Percentiles rank a stretch among this genome's conserved stretches.
These are phyloP conservation scores for Pichia scutulata DNA, from an alignment of 805 yeast species.

Conservation along the genomic window DNA sequence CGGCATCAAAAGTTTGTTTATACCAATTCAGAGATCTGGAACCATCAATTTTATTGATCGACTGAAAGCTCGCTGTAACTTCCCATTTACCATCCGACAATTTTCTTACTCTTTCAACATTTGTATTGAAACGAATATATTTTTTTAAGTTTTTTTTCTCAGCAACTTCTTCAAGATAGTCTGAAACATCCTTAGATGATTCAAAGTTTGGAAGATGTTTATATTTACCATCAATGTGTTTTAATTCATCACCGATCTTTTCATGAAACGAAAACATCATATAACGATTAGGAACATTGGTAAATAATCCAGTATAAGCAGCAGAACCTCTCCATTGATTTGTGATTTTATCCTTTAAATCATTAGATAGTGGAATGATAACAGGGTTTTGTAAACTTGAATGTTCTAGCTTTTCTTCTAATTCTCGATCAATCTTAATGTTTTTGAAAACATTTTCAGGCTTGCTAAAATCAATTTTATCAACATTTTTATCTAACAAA, in stretches of 20 bases:
- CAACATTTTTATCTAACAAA: not conserved
- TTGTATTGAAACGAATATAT: slow-evolving; percentile 33
- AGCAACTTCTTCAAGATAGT: slow-evolving; percentile 13
- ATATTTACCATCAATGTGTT: slow-evolving; percentile 7
- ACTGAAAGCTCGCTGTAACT: slow-evolving; percentile 12
- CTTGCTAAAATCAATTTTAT: slow-evolving; percentile 1
- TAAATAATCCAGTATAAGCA: slow-evolving; percentile 31
- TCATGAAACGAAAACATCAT: slow-evolving; percentile 33
- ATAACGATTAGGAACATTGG: slow-evolving; percentile 36
- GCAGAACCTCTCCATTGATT: slow-evolving; percentile 35
- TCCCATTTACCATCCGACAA: slow-evolving; percentile 32
- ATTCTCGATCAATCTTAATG: slow-evolving; percentile 3
- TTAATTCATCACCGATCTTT: slow-evolving; percentile 4
- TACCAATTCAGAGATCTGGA: slow-evolving; percentile 31
- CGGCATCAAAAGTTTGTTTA: slow-evolving; percentile 45
- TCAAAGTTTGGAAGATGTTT: slow-evolving; percentile 11
- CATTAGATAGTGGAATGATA: not conserved
- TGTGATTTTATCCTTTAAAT: not conserved
- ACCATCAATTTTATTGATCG: slow-evolving; percentile 4
- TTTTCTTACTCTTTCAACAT: slow-evolving; percentile 34
- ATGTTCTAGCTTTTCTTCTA: slow-evolving; percentile 19
- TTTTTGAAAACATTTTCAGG: slow-evolving; percentile 9
- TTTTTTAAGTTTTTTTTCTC: slow-evolving; percentile 23
- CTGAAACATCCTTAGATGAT: slow-evolving; percentile 24
- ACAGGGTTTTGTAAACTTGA: slow-evolving; percentile 31